These are phyloP conservation scores for Colletotrichum orchidophilum DNA, from an alignment of 2,329 filamentous ascomycete species.

Conservation along the genomic window DNA sequence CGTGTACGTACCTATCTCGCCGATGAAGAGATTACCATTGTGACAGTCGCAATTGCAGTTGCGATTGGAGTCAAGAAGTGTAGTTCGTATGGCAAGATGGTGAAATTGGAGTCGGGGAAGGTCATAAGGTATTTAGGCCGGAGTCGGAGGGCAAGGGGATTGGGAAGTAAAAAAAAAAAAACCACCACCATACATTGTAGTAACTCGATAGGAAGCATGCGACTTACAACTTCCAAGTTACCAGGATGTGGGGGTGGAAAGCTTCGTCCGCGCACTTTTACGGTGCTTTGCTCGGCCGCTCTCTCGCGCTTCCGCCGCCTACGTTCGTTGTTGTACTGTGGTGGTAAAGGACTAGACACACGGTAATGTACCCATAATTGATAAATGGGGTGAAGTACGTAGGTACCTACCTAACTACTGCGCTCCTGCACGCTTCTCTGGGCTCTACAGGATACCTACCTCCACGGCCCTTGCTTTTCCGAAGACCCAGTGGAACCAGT, in stretches of 20 bases:
- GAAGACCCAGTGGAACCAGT: not conserved
- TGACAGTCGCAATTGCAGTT: not conserved
- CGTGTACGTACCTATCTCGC: not conserved
- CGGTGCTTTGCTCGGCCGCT: conserved; percentile 31
- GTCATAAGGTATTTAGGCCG: too few species aligned
- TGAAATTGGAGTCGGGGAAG: too few species aligned
- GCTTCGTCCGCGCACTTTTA: conserved; percentile 18
- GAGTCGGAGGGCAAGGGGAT: too few species aligned
- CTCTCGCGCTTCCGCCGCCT: conserved; percentile 1
- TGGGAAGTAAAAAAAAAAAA: not conserved
- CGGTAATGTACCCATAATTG: not conserved
- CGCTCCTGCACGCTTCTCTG: too few species aligned
- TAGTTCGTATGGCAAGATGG: too few species aligned
- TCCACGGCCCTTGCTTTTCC: not conserved
- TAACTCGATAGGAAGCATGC: not conserved
- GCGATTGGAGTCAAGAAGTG: not conserved
- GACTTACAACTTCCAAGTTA: not conserved
- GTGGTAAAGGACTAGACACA: not conserved
- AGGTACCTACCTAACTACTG: too few species aligned
- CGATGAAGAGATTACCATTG: not conserved
- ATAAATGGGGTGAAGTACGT: not conserved
- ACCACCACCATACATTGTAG: too few species aligned
- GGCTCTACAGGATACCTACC: too few species aligned
- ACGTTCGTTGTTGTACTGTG: not conserved
- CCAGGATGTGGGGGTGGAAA: conserved; percentile 1